These are phyloP conservation scores for Pythium periplocum DNA, from an alignment of 352 stramenopile species.

Conservation along the genomic window DNA sequence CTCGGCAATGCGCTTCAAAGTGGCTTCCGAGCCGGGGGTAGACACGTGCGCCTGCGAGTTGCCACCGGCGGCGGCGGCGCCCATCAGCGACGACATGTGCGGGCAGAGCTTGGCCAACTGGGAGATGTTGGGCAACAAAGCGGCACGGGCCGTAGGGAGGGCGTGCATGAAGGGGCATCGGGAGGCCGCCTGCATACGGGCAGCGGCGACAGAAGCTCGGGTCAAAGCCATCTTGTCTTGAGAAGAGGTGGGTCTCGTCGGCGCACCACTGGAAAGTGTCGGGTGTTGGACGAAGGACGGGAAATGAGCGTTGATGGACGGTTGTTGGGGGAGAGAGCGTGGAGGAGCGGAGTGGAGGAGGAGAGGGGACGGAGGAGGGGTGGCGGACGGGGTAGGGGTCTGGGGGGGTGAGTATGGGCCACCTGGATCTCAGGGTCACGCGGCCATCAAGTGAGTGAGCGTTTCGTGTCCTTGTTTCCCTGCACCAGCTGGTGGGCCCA, in stretches of 20 bases:
- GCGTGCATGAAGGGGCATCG: slow-evolving; percentile 85
- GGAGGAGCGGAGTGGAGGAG: no score
- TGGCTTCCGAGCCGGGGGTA: slow-evolving; percentile 50
- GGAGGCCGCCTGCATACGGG: slow-evolving; percentile 64
- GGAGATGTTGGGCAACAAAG: slow-evolving; percentile 80
- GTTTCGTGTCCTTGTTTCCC: slow-evolving; percentile 14
- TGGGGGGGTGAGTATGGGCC: background rate
- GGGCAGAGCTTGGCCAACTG: slow-evolving; percentile 82
- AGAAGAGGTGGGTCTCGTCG: slow-evolving; percentile 1
- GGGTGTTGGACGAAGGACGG: slow-evolving; percentile 24
- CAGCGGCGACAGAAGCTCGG: slow-evolving; percentile 57
- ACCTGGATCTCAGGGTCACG: background rate
- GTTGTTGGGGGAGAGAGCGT: no score
- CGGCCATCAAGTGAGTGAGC: background rate
- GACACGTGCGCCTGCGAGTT: slow-evolving; percentile 60
- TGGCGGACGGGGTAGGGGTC: no score
- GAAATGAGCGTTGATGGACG: slow-evolving; percentile 13
- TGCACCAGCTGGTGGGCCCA: slow-evolving; percentile 1
- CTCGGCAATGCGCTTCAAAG: slow-evolving; percentile 62
- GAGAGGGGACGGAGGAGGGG: no score
- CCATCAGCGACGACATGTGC: slow-evolving; percentile 84
- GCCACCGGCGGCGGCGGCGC: slow-evolving; percentile 36
- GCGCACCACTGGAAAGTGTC: background rate
- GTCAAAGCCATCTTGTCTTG: slow-evolving; percentile 51
- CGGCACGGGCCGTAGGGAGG: slow-evolving; percentile 60